Conservation (phyloP, 2,329 filamentous ascomycete genomes). For the Stachybotrys chlorohalonatus region DNA sequence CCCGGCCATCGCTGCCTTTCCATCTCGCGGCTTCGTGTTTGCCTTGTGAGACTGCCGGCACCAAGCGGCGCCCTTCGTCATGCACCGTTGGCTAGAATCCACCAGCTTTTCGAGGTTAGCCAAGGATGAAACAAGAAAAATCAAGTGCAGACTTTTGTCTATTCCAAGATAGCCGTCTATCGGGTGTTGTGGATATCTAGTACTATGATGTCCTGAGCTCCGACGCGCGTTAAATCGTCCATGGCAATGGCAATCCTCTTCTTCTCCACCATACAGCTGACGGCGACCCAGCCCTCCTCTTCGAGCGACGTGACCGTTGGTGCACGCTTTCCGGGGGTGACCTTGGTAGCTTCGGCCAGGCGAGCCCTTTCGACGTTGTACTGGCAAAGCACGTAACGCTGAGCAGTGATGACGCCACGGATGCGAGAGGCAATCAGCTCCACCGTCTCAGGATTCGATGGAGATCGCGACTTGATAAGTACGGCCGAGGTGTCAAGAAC, state of each 20-base stretch:
- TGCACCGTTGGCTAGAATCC: too few relatives aligned
- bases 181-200: conserved; percentile 77
- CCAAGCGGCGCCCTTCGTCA: too few relatives aligned
- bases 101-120: too few relatives aligned
- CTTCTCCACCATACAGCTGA: conserved; percentile 87
- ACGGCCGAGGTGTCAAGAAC: conserved; percentile 83
- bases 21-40: too few relatives aligned
- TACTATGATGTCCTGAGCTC: conserved; percentile 79
- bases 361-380: conserved; percentile 78
- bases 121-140: too few relatives aligned
- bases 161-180: conserved; percentile 11
- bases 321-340: conserved; percentile 90
- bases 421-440: conserved; percentile 81
- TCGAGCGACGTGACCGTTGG: conserved; percentile 87
- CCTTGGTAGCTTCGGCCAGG: conserved; percentile 57
- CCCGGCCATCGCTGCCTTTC: too few relatives aligned
- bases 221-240: conserved; percentile 69
- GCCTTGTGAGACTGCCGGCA: background rate
- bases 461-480: conserved; percentile 80
- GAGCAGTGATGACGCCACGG: conserved; percentile 86
- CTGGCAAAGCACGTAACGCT: conserved; percentile 89
- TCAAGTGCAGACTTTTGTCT: too few relatives aligned
- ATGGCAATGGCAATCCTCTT: conserved; percentile 77
- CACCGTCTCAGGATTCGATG: conserved; percentile 72
- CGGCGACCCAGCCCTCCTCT: conserved; percentile 86